A percentile compares a stretch with the other conserved stretches of the same genome.
These are phyloP conservation scores for Xylariaceae sp. DNA, from an alignment of 2,329 filamentous ascomycete species.

Conservation along the genomic window DNA sequence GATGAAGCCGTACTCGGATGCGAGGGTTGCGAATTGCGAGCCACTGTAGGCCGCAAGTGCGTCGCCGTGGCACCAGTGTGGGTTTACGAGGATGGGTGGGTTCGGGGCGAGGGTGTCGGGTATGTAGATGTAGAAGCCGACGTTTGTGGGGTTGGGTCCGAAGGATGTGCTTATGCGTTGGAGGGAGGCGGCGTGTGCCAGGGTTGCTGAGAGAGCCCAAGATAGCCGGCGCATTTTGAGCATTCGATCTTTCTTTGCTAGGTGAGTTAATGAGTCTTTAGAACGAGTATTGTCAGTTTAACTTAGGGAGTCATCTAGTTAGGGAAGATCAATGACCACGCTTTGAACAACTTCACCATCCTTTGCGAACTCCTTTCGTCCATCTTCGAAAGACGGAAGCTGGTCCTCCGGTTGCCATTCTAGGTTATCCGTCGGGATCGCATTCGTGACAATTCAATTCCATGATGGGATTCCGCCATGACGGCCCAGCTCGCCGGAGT, in stretches of 20 bases:
- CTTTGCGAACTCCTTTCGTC: background rate
- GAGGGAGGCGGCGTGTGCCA: conserved; percentile 24
- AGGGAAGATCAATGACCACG: background rate
- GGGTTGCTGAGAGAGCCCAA: conserved; percentile 5
- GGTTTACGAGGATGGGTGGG: conserved; percentile 50
- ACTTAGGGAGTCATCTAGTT: background rate
- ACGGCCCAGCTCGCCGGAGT: background rate
- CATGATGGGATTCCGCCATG: background rate
- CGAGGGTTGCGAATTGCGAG: conserved; percentile 49
- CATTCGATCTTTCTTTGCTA: too few relatives aligned
- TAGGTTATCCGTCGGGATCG: background rate
- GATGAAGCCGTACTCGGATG: conserved; percentile 42
- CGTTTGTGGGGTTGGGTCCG: conserved; percentile 45
- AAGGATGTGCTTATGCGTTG: conserved; percentile 31
- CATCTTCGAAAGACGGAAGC: conserved; percentile 7
- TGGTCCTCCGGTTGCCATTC: conserved; percentile 13
- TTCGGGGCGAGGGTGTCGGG: conserved; percentile 38
- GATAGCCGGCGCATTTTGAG: conserved; percentile 12
- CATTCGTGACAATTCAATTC: background rate
- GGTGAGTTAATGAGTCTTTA: too few relatives aligned
- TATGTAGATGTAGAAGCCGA: conserved; percentile 49
- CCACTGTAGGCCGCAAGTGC: conserved; percentile 44
- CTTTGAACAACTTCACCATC: background rate
- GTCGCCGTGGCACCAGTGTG: conserved; percentile 53
- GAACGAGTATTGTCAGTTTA: too few relatives aligned